Conservation (phyloP, 306 rosid species). For the Pachyrhizus erosus region DNA sequence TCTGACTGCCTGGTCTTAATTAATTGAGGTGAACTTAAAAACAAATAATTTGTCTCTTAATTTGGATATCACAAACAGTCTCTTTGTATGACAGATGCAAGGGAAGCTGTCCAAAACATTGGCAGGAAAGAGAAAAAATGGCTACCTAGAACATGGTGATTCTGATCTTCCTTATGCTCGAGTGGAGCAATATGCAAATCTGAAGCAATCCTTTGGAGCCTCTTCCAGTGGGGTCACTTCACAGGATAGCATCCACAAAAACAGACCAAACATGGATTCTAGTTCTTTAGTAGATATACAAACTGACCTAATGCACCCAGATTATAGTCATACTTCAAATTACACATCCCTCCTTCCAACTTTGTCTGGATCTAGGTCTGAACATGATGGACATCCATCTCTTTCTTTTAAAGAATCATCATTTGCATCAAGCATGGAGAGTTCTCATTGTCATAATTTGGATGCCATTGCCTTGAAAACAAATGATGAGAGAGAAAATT, state of each 20-base stretch:
- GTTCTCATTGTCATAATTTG: slow-evolving; percentile 39
- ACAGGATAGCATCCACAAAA: slow-evolving; percentile 42
- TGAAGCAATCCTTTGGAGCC: slow-evolving; percentile 43
- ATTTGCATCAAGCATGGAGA: slow-evolving; percentile 51
- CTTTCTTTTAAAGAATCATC: slow-evolving; percentile 58
- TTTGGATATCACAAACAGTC: neutral
- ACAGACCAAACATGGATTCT: slow-evolving; percentile 37
- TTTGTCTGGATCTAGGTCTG: slow-evolving; percentile 50
- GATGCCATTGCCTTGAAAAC: slow-evolving; percentile 45
- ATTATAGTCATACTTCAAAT: slow-evolving; percentile 38
- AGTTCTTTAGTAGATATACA: slow-evolving; percentile 36
- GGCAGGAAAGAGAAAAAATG: slow-evolving; percentile 46
- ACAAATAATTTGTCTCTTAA: neutral
- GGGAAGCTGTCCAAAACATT: slow-evolving; percentile 43
- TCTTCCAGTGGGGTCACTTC: slow-evolving; percentile 46
- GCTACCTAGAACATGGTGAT: slow-evolving; percentile 45
- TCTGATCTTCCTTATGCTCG: slow-evolving; percentile 37
- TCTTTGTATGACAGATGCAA: slow-evolving; percentile 43
- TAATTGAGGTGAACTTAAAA: slow-evolving; percentile 11
- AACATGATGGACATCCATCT: slow-evolving; percentile 40
- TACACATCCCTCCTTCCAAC: slow-evolving; percentile 45
- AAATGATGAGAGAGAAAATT: slow-evolving; percentile 46
- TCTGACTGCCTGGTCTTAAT: slow-evolving; percentile 7
- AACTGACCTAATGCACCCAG: slow-evolving; percentile 37
- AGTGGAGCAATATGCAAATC: slow-evolving; percentile 42